phyloP scores from a whole-genome alignment of 192 early-diverging fungal species.

The Linnemannia zychae region DNA sequence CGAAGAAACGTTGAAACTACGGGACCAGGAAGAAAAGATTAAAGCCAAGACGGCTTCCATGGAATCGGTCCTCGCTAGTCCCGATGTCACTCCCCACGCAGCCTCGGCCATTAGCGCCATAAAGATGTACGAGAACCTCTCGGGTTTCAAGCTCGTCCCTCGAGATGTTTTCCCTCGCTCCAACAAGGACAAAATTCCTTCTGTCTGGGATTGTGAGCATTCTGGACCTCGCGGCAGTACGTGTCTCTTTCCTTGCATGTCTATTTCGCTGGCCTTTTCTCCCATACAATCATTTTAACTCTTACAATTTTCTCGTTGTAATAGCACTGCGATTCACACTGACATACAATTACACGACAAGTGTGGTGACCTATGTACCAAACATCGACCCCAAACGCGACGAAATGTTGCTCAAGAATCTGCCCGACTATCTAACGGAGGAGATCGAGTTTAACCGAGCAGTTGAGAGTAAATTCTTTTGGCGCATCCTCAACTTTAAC shows the following conservation, averaged over 20 bases:
- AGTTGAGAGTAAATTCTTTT: conserved; percentile 45
- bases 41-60: conserved; percentile 29
- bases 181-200: conserved; percentile 3
- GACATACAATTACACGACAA: conserved; percentile 20
- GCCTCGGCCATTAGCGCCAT: conserved; percentile 17
- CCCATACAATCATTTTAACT: no score
- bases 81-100: conserved; percentile 20
- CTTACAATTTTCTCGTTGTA: not conserved
- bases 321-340: conserved; percentile 40
- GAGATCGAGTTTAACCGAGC: conserved; percentile 38
- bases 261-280: no score
- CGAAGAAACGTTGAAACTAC: conserved; percentile 17
- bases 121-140: conserved; percentile 37
- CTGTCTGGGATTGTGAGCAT: conserved; percentile 46
- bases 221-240: conserved; percentile 43
- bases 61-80: conserved; percentile 31
- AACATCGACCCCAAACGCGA: conserved; percentile 18
- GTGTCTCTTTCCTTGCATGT: not conserved
- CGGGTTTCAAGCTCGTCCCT: conserved; percentile 31
- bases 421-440: conserved; percentile 41
- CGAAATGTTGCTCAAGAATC: conserved; percentile 15
- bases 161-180: conserved; percentile 21
- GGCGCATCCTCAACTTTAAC: conserved; percentile 42
- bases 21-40: conserved; percentile 28
- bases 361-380: conserved; percentile 22